These are phyloP conservation scores for Tulasnella sp. DNA, from an alignment of 768 basidiomycete species.

Conservation along the genomic window DNA sequence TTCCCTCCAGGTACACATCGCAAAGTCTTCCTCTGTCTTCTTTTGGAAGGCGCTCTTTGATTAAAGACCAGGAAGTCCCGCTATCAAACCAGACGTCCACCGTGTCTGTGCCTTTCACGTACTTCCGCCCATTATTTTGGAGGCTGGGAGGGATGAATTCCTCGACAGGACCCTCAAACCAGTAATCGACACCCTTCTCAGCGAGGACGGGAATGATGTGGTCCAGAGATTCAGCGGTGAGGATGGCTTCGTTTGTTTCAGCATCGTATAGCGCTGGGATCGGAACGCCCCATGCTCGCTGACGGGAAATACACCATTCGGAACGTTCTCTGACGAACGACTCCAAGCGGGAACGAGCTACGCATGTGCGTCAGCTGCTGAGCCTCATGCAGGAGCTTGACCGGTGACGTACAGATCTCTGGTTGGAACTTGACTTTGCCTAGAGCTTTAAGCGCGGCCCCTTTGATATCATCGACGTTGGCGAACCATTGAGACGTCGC, in stretches of 20 bases:
- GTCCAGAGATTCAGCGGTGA: constrained; percentile 50
- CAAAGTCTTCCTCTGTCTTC: constrained; percentile 35
- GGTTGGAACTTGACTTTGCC: constrained; percentile 67
- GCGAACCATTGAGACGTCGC: constrained; percentile 98
- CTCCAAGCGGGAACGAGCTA: constrained; percentile 81
- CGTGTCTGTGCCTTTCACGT: constrained; percentile 80
- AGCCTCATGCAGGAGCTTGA: constrained; percentile 3
- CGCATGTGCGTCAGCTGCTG: not conserved
- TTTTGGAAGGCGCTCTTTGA: constrained; percentile 25
- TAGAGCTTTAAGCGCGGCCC: constrained; percentile 56
- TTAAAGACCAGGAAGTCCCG: constrained; percentile 85
- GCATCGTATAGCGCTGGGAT: constrained; percentile 77
- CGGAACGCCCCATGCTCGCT: constrained; percentile 95
- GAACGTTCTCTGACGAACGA: constrained; percentile 78
- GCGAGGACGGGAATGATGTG: constrained; percentile 71
- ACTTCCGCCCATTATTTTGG: constrained; percentile 32
- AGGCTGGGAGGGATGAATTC: constrained; percentile 67
- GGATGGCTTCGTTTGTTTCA: constrained; percentile 48
- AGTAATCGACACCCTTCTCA: constrained; percentile 62
- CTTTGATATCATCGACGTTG: constrained; percentile 76
- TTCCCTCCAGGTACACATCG: constrained; percentile 88
- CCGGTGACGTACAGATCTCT: constrained; percentile 42
- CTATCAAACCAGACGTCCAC: constrained; percentile 99
- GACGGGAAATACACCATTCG: constrained; percentile 98
- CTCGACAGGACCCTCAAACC: constrained; percentile 81